These are phyloP conservation scores for Perkinsus olseni DNA, from an alignment of 169 alveolate genomes.

Conservation along the genomic window DNA sequence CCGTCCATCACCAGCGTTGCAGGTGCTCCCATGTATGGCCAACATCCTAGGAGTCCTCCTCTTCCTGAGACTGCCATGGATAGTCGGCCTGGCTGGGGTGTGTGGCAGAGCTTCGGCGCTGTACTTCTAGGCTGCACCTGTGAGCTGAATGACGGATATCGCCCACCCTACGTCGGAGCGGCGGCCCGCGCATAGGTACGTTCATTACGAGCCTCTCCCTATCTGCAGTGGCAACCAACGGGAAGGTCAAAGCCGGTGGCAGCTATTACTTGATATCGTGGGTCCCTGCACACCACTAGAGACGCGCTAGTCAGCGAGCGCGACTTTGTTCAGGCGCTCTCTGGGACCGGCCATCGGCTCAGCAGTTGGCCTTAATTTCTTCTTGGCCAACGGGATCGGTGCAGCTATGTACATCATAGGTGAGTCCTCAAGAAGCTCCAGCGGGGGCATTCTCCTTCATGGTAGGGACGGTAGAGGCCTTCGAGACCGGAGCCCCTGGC, in stretches of 20 bases:
- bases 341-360: conserved; percentile 65
- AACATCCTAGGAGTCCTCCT: conserved; percentile 53
- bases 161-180: no score
- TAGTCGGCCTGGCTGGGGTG: conserved; percentile 58
- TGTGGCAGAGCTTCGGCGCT: conserved; percentile 20
- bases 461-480: conserved; percentile 53
- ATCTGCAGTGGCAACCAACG: conserved; percentile 62
- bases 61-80: conserved; percentile 46
- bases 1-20: neutral
- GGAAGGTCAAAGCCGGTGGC: conserved; percentile 58
- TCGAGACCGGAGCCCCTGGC: conserved; percentile 33
- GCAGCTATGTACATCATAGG: conserved; percentile 49
- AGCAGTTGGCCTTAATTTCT: conserved; percentile 52
- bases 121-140: conserved; percentile 21
- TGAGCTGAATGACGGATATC: no score
- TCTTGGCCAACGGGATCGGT: conserved; percentile 49
- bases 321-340: conserved; percentile 20
- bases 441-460: neutral
- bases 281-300: neutral
- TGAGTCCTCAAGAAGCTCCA: neutral
- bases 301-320: neutral
- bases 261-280: conserved; percentile 47
- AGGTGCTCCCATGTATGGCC: conserved; percentile 44
- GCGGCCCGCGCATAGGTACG: no score
- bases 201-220: conserved; percentile 46